Evolutionary conservation across 257 asterid species (phyloP), one percentile per base, ranked within the genome.

Genomic region (Solanum corneliomulleri): DNA sequence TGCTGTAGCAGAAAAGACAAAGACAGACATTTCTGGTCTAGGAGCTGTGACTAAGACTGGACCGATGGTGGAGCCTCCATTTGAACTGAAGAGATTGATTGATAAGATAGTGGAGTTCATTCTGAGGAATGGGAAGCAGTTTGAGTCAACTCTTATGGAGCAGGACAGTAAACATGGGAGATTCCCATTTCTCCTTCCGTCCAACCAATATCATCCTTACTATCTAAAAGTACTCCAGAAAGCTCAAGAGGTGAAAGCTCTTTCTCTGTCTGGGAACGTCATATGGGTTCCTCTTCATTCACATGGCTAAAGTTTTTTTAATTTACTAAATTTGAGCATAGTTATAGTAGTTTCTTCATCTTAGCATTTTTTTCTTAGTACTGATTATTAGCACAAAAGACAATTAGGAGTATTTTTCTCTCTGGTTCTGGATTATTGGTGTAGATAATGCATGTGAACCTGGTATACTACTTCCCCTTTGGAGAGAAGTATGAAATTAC

Each of bases 161-260:
- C 98, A 96, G 89, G 98, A 96, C 85, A 83, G 89, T 58, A 90
- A 92, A 89, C 96, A 90, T 23, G 95, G 92, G 87, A 91, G 94
- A 88, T 97, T 97, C 89, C 92, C 98, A 20, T 97, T 97, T 91
- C 99, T 97, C 87, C 92, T 93, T 29, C 96, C 96, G 42, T 91
- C 98, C 83, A 91, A 95, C 89, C 95, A 89, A 89, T 95, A 94
- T 92, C 95, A 97, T 91, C 89, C 98, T 15, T 97, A 94, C 92
- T 96, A 95, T 90, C 86, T 91, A 33, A 91, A 93, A 86, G 92
- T 92, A 85, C 98, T 96, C 85, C 94, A 92, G 84, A 89, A 88
- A 52, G 92, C 93, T 86, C 94, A 90, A 88, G 94, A 94, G 99
- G 99, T 97, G 69, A 58, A 87, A 60, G 20, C 85, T 87, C 86